A percentile compares a stretch with the other conserved stretches of the same genome.
These are phyloP conservation scores for Sphaerulina musiva DNA, from an alignment of 2,329 filamentous ascomycete species.

Conservation along the genomic window DNA sequence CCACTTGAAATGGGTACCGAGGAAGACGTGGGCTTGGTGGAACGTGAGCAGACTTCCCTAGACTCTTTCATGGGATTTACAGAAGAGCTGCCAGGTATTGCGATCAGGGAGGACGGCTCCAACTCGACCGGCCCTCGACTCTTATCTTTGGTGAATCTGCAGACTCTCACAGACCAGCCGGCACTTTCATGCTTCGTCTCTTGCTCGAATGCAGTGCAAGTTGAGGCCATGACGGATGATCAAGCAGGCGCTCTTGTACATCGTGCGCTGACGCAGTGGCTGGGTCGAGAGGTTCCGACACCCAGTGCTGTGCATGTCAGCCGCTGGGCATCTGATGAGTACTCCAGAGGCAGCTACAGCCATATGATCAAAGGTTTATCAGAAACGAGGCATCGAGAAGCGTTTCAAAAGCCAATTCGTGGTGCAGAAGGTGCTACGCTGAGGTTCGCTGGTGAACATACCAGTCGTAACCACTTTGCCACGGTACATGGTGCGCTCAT, in stretches of 20 bases:
- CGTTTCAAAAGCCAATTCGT: conserved; percentile 16
- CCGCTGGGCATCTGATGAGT: conserved; percentile 21
- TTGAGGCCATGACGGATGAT: conserved; percentile 20
- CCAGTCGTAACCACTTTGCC: conserved; percentile 25
- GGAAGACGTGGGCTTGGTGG: background rate
- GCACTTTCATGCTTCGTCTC: conserved; percentile 23
- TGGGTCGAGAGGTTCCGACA: conserved; percentile 20
- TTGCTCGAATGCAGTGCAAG: conserved; percentile 20
- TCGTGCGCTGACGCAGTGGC: conserved; percentile 18
- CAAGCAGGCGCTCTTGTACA: conserved; percentile 21
- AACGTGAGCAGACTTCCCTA: conserved; percentile 2
- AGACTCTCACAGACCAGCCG: conserved; percentile 21
- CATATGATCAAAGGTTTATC: conserved; percentile 24
- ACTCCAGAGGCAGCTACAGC: conserved; percentile 23
- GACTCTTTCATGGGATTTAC: conserved; percentile 23
- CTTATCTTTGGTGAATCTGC: conserved; percentile 21
- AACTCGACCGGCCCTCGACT: conserved; percentile 12
- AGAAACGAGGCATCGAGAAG: conserved; percentile 18
- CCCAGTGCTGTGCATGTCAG: conserved; percentile 23
- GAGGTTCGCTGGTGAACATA: conserved; percentile 27
- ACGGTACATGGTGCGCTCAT: conserved; percentile 26
- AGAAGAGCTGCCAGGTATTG: conserved; percentile 19
- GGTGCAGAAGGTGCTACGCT: conserved; percentile 13
- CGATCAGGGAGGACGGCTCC: conserved; percentile 17
- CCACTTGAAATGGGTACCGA: conserved; percentile 4